Percentiles rank a stretch among this genome's conserved stretches.
These are phyloP conservation scores for Xylaria sp. DNA, from an alignment of 2,329 filamentous ascomycete genomes.

Conservation along the genomic window DNA sequence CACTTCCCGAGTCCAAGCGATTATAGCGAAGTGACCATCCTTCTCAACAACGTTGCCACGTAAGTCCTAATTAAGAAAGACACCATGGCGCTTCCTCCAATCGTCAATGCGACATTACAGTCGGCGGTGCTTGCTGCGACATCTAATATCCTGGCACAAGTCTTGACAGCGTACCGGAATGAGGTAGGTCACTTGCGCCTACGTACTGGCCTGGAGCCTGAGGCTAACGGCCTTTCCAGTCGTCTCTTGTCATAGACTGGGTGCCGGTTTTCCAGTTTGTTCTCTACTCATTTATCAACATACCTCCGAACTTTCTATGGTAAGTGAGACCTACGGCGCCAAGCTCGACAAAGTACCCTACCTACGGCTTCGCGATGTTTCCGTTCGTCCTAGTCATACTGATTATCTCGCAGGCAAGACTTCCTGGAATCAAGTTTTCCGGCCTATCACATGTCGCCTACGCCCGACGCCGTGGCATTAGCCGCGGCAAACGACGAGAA, in stretches of 20 bases:
- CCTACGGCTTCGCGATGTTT: neutral
- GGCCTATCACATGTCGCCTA: constrained; percentile 55
- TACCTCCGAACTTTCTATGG: constrained; percentile 86
- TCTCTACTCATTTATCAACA: constrained; percentile 71
- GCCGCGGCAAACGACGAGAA: constrained; percentile 47
- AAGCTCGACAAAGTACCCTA: neutral
- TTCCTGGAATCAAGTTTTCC: constrained; percentile 77
- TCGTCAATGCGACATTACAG: constrained; percentile 66
- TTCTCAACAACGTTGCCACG: too few relatives aligned
- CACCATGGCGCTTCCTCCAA: constrained; percentile 49
- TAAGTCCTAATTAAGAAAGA: neutral
- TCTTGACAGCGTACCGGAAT: constrained; percentile 63
- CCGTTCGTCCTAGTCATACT: constrained; percentile 4
- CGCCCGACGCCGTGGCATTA: constrained; percentile 43
- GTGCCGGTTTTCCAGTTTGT: constrained; percentile 75
- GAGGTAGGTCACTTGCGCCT: constrained; percentile 51
- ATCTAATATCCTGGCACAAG: constrained; percentile 75
- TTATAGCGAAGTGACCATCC: neutral
- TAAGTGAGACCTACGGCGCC: constrained; percentile 37
- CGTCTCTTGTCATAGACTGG: constrained; percentile 64
- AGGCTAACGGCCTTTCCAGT: constrained; percentile 44
- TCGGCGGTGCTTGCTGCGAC: constrained; percentile 65
- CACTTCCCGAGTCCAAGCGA: neutral
- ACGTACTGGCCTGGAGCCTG: constrained; percentile 3
- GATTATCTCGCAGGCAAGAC: constrained; percentile 61